These are phyloP conservation scores for Mortierella hygrophila DNA, from an alignment of 192 early-diverging fungal species.

Conservation along the genomic window DNA sequence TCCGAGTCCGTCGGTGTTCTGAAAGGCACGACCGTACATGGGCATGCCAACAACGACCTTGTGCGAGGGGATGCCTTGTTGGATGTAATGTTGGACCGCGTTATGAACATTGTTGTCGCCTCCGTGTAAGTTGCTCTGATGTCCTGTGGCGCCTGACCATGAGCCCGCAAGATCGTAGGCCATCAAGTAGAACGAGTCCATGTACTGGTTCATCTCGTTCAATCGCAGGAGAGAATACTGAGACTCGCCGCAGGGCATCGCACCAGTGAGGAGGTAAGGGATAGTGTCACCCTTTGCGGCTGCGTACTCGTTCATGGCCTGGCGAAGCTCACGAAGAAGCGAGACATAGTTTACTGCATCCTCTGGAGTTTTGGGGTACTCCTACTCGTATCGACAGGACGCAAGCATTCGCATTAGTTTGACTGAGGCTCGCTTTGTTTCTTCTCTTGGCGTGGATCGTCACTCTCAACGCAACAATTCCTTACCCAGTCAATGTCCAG, in stretches of 20 bases:
- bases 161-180: conserved; percentile 84
- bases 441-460: background rate
- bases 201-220: conserved; percentile 70
- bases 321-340: conserved; percentile 81
- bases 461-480: background rate
- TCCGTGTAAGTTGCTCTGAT: conserved; percentile 89
- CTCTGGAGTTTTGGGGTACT: conserved; percentile 79
- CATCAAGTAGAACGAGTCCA: conserved; percentile 93
- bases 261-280: conserved; percentile 75
- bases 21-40: conserved; percentile 95
- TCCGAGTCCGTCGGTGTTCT: conserved; percentile 81
- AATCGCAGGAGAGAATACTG: conserved; percentile 75
- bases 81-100: conserved; percentile 80
- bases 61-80: conserved; percentile 79
- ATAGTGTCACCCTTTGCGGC: conserved; percentile 39
- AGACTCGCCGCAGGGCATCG: conserved; percentile 72
- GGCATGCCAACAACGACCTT: conserved; percentile 94
- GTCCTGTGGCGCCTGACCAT: conserved; percentile 77
- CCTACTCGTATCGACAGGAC: conserved; percentile 62
- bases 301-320: conserved; percentile 70
- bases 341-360: conserved; percentile 86
- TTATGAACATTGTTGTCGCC: conserved; percentile 72
- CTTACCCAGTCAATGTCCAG: conserved; percentile 63
- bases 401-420: background rate
- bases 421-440: background rate